These are phyloP conservation scores for Leishmania gerbilli DNA, from an alignment of 208 protist species.

Conservation along the genomic window DNA sequence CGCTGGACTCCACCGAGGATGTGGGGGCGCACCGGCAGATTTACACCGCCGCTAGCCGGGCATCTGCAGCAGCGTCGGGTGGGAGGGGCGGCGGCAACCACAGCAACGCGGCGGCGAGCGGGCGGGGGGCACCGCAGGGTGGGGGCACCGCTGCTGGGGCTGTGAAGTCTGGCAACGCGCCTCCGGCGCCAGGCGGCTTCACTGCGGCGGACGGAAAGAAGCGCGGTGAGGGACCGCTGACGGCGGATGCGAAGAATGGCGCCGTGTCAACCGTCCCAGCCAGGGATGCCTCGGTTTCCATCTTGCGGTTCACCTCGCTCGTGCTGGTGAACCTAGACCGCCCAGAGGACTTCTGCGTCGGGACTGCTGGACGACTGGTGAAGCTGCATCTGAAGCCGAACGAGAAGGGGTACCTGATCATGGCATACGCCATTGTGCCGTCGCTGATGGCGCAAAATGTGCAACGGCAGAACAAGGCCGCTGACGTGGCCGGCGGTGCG, in stretches of 20 bases:
- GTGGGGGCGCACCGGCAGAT: slow-evolving; percentile 38
- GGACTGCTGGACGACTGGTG: slow-evolving; percentile 54
- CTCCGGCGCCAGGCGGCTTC: neutral
- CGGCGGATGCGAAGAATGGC: neutral
- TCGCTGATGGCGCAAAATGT: neutral
- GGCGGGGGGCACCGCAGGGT: neutral
- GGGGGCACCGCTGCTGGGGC: slow-evolving; percentile 1
- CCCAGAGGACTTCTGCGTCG: slow-evolving; percentile 29
- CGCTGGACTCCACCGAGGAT: slow-evolving; percentile 56
- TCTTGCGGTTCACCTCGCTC: slow-evolving; percentile 55
- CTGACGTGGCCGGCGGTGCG: neutral
- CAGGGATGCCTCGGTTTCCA: slow-evolving; percentile 11
- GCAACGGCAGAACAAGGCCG: neutral
- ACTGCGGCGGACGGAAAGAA: slow-evolving; percentile 1
- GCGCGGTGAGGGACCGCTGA: neutral
- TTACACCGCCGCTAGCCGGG: slow-evolving; percentile 18
- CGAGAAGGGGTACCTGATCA: slow-evolving; percentile 77
- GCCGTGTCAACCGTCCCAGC: neutral
- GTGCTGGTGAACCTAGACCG: slow-evolving; percentile 76
- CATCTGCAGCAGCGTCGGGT: neutral
- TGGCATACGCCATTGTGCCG: slow-evolving; percentile 64
- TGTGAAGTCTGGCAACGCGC: neutral
- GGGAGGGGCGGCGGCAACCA: slow-evolving; percentile 8
- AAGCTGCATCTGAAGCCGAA: slow-evolving; percentile 62
- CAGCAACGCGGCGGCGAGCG: neutral